phyloP scores from a whole-genome alignment of 2,329 filamentous ascomycete genomes.

The Neofusicoccum sp. region DNA sequence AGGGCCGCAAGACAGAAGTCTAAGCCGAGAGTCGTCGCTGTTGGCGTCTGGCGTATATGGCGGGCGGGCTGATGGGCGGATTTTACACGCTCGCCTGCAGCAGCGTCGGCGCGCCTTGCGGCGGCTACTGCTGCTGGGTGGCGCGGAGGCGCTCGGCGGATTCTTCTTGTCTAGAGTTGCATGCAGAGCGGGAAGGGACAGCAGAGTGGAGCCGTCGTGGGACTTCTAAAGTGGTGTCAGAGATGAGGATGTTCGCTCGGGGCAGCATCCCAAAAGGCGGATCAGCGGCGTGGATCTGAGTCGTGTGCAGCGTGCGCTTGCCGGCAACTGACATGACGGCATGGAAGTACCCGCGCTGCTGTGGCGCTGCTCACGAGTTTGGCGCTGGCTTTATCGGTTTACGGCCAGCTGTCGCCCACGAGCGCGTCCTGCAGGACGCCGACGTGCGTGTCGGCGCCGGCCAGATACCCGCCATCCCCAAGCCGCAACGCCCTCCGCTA shows the following conservation, averaged over 20 bases:
- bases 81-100: background rate
- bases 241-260: conserved; percentile 3
- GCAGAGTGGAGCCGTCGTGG: conserved; percentile 13
- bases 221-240: conserved; percentile 1
- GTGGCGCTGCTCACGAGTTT: background rate
- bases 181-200: conserved; percentile 1
- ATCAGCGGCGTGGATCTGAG: background rate
- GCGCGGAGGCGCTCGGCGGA: background rate
- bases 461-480: background rate
- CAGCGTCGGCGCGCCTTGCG: background rate
- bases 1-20: background rate
- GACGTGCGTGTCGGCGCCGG: background rate
- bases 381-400: background rate
- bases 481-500: background rate
- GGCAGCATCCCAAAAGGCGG: background rate
- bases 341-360: conserved; percentile 3
- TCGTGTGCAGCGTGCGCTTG: background rate
- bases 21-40: background rate
- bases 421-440: background rate
- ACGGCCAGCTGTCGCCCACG: background rate
- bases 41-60: conserved; percentile 3
- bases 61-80: conserved; percentile 2
- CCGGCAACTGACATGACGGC: background rate
- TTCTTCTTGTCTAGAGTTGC: background rate
- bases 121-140: background rate